These are phyloP conservation scores for Artemisia tridentata DNA, from an alignment of 129 eudicot genomes.

Conservation along the genomic window DNA sequence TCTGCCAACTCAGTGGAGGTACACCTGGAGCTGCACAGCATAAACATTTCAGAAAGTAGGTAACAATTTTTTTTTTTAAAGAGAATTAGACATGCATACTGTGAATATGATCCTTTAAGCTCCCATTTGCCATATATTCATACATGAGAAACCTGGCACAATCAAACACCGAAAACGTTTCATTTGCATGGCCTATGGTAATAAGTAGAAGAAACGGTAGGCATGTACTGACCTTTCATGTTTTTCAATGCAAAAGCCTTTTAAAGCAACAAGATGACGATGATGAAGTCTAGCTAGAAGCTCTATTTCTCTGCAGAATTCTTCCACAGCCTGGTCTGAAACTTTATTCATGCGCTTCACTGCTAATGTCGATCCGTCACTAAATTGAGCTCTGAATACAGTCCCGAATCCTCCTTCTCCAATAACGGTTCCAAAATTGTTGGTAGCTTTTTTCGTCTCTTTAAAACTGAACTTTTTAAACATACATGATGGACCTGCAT, in stretches of 20 bases:
- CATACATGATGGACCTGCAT: constrained; percentile 72
- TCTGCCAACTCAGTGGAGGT: constrained; percentile 77
- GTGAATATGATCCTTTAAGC: constrained; percentile 93
- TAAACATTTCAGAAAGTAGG: constrained; percentile 6
- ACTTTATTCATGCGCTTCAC: constrained; percentile 85
- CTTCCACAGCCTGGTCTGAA: constrained; percentile 92
- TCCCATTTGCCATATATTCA: constrained; percentile 90
- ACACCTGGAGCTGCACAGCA: constrained; percentile 60
- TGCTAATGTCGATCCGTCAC: constrained; percentile 73
- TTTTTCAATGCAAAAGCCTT: constrained; percentile 85
- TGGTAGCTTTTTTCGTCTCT: constrained; percentile 85
- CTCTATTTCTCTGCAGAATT: constrained; percentile 88
- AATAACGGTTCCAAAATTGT: constrained; percentile 59
- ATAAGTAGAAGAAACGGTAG: constrained; percentile 7
- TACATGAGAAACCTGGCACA: constrained; percentile 80
- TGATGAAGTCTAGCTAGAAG: constrained; percentile 98
- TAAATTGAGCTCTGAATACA: constrained; percentile 77
- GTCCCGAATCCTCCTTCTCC: constrained; percentile 97
- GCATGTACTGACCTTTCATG: constrained; percentile 59
- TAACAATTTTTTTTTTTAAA: not conserved
- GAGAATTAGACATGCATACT: constrained; percentile 50
- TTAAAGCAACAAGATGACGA: constrained; percentile 93
- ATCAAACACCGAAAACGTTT: constrained; percentile 9
- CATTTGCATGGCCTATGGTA: constrained; percentile 7
- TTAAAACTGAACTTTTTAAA: constrained; percentile 70